Percentiles rank a stretch among this genome's conserved stretches.
These are phyloP conservation scores for Blastobotrys peoriensis DNA, from an alignment of 805 yeast species.

Conservation along the genomic window DNA sequence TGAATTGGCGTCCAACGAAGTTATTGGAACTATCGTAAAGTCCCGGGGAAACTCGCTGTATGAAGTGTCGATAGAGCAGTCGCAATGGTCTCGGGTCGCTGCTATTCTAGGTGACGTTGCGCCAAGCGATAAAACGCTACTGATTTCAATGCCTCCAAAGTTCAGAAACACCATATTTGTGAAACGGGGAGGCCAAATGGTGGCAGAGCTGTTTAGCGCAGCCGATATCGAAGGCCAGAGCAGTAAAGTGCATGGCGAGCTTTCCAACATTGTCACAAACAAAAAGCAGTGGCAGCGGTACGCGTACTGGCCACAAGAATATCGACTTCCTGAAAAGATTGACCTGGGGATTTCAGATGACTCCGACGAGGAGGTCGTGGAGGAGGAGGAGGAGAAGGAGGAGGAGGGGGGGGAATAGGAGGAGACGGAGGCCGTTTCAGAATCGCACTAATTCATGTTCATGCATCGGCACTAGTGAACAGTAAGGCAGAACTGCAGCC, in stretches of 20 bases:
- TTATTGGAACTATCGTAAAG: slow-evolving; percentile 26
- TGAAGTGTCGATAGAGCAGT: slow-evolving; percentile 25
- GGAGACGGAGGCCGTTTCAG: slow-evolving; percentile 4
- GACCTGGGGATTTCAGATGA: slow-evolving; percentile 15
- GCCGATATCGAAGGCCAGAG: slow-evolving; percentile 13
- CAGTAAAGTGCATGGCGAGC: slow-evolving; percentile 29
- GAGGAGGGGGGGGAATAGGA: not conserved
- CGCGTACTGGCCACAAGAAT: slow-evolving; percentile 32
- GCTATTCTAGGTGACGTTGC: slow-evolving; percentile 1
- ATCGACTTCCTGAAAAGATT: slow-evolving; percentile 15
- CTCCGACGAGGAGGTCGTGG: slow-evolving; percentile 23
- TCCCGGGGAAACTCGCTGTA: slow-evolving; percentile 30
- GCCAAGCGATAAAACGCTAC: slow-evolving; percentile 13
- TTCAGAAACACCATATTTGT: slow-evolving; percentile 32
- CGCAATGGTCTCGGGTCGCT: slow-evolving; percentile 8
- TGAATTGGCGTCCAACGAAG: slow-evolving; percentile 22
- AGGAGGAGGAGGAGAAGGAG: slow-evolving; percentile 14
- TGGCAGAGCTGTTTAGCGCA: slow-evolving; percentile 22
- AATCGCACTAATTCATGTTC: too few species aligned
- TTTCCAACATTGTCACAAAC: slow-evolving; percentile 30
- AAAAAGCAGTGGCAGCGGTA: slow-evolving; percentile 29
- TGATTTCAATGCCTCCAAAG: slow-evolving; percentile 30
- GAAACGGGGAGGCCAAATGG: slow-evolving; percentile 31
- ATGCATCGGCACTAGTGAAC: too few species aligned
- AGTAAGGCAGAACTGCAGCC: too few species aligned